Conservation (phyloP, 1,139 yeast species). For the Magnusiomyces ingens region DNA sequence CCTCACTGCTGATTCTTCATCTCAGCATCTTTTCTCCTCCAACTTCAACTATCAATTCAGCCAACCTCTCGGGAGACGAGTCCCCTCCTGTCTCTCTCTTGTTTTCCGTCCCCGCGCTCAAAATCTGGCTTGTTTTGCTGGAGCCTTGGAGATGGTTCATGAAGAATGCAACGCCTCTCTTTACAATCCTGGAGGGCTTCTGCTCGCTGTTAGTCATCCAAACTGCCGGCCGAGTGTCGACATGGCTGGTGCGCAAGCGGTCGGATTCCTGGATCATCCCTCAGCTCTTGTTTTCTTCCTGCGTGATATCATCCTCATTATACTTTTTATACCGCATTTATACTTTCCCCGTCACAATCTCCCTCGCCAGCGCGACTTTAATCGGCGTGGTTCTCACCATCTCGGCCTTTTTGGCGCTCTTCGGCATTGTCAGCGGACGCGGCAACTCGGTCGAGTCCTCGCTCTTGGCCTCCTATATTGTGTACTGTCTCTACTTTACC, state of each 20-base stretch:
- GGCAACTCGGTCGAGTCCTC: slow-evolving; percentile 91
- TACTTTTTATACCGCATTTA: slow-evolving; percentile 80
- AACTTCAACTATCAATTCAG: slow-evolving; percentile 20
- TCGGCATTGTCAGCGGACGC: slow-evolving; percentile 73
- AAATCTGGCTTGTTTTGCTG: slow-evolving; percentile 36
- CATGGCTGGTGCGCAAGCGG: slow-evolving; percentile 59
- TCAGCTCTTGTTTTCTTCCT: slow-evolving; percentile 66
- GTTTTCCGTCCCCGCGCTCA: slow-evolving; percentile 6
- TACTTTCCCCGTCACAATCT: slow-evolving; percentile 59
- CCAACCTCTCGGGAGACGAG: background rate
- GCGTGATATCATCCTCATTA: slow-evolving; percentile 65
- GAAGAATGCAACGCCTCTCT: slow-evolving; percentile 77
- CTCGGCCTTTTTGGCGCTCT: slow-evolving; percentile 67
- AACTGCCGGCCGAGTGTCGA: slow-evolving; percentile 77
- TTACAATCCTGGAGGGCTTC: slow-evolving; percentile 86
- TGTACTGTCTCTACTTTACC: slow-evolving; percentile 84
- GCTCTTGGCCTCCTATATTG: slow-evolving; percentile 79
- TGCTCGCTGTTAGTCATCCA: slow-evolving; percentile 86
- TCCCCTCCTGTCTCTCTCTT: slow-evolving; percentile 4
- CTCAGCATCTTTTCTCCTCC: slow-evolving; percentile 47
- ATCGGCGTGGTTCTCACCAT: slow-evolving; percentile 79
- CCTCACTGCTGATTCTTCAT: slow-evolving; percentile 70
- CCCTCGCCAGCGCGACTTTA: slow-evolving; percentile 68
- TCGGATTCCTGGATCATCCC: slow-evolving; percentile 79
- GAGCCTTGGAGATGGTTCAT: slow-evolving; percentile 64